Conservation (phyloP, 441 rosid species). For the Pelargonium citronellum region DNA sequence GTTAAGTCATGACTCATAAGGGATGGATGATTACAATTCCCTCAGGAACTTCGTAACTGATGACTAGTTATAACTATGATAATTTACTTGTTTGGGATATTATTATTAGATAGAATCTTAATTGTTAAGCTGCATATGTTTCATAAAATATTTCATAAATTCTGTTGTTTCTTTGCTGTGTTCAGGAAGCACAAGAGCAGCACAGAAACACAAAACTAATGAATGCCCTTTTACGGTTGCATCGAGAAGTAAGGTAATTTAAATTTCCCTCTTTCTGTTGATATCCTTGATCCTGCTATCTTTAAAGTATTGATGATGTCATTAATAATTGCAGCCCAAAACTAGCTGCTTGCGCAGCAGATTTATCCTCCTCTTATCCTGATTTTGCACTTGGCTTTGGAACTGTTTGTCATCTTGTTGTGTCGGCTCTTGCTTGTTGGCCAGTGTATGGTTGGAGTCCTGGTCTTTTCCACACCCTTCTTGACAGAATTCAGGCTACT, state of each 20-base stretch:
- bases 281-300: not conserved
- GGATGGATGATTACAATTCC: not conserved
- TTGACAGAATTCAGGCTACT: conserved; percentile 65
- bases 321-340: conserved; percentile 64
- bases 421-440: conserved; percentile 92
- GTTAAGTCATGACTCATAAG: too few relatives aligned
- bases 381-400: conserved; percentile 90
- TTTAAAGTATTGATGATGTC: not conserved
- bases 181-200: conserved; percentile 83
- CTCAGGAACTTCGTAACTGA: not conserved
- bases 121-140: not conserved
- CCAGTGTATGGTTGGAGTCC: conserved; percentile 94
- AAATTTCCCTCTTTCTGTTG: conserved; percentile 19
- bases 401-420: conserved; percentile 89
- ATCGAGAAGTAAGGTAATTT: conserved; percentile 83
- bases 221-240: conserved; percentile 86
- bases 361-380: conserved; percentile 78
- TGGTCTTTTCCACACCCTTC: conserved; percentile 82
- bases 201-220: conserved; percentile 82
- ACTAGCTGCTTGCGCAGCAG: conserved; percentile 92
- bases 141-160: conserved; percentile 8
- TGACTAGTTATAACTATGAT: not conserved
- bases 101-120: not conserved
- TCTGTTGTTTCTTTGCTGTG: conserved; percentile 21
- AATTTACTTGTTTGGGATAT: conserved; percentile 3